phyloP scores from a whole-genome alignment of 2,329 filamentous ascomycete genomes.

The Chrysosporium keratinophilum region DNA sequence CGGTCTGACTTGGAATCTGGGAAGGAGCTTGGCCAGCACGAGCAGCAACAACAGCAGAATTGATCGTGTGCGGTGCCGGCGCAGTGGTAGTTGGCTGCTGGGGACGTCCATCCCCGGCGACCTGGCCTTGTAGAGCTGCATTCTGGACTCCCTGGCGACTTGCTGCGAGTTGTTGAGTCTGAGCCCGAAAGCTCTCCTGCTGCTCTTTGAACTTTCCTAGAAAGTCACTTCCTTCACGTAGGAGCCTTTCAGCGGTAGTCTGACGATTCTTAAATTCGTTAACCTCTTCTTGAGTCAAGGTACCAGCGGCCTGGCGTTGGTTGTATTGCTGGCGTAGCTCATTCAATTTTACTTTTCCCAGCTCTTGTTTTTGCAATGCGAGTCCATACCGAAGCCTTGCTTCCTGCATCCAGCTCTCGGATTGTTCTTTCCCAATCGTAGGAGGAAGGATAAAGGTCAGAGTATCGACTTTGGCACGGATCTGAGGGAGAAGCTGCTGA shows the following conservation, averaged over 20 bases:
- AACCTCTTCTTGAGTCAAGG: slow-evolving; percentile 34
- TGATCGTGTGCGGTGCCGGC: slow-evolving; percentile 37
- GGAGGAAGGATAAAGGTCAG: slow-evolving; percentile 38
- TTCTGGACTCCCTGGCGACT: slow-evolving; percentile 17
- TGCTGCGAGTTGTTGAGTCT: slow-evolving; percentile 27
- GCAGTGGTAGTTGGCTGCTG: slow-evolving; percentile 10
- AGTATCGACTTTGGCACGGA: slow-evolving; percentile 38
- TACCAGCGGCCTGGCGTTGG: slow-evolving; percentile 32
- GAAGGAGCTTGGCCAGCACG: slow-evolving; percentile 28
- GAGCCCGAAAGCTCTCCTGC: slow-evolving; percentile 36
- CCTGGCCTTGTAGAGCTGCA: slow-evolving; percentile 23
- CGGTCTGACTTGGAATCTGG: slow-evolving; percentile 21
- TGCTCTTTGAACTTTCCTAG: slow-evolving; percentile 41
- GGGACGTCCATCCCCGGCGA: slow-evolving; percentile 15
- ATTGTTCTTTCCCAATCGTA: slow-evolving; percentile 35
- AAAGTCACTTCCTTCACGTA: slow-evolving; percentile 38
- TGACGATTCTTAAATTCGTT: slow-evolving; percentile 36
- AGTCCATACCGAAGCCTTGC: slow-evolving; percentile 40
- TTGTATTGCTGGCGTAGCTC: slow-evolving; percentile 33
- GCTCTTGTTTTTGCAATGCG: slow-evolving; percentile 40
- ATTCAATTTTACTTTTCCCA: slow-evolving; percentile 34
- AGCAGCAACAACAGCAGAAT: slow-evolving; percentile 39
- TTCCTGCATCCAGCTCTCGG: slow-evolving; percentile 38
- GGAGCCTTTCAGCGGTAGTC: slow-evolving; percentile 31
- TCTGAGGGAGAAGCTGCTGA: slow-evolving; percentile 35